phyloP scores from a whole-genome alignment of 495 filamentous ascomycete genomes.

The Cercophora scortea region DNA sequence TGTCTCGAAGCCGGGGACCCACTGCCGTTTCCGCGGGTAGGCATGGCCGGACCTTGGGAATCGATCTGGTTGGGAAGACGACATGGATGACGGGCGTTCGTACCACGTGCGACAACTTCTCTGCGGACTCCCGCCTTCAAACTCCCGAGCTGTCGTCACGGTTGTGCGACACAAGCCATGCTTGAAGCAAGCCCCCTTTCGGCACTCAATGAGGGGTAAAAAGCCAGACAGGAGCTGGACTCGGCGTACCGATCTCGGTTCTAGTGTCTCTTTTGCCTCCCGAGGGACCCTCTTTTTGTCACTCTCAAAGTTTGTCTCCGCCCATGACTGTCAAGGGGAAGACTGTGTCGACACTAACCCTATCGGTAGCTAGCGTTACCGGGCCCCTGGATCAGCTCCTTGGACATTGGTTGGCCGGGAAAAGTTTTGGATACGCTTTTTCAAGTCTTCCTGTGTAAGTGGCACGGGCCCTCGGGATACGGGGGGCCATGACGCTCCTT shows the following conservation, averaged over 20 bases:
- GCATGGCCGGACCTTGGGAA: not conserved
- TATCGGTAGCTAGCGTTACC: not conserved
- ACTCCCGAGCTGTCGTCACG: conserved; percentile 8
- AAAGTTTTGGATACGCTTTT: no score
- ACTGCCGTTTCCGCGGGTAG: not conserved
- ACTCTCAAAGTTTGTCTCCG: no score
- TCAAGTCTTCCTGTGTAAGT: no score
- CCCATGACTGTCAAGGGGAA: no score
- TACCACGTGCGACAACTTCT: conserved; percentile 21
- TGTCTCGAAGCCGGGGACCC: not conserved
- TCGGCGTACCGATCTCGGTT: conserved; percentile 27
- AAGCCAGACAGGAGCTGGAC: conserved; percentile 1
- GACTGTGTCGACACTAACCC: not conserved
- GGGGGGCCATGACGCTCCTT: no score
- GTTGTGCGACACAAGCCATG: conserved; percentile 19
- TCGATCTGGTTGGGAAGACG: not conserved
- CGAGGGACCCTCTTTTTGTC: no score
- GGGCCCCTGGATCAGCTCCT: not conserved
- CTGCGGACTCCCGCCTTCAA: conserved; percentile 18
- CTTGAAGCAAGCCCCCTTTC: conserved; percentile 3
- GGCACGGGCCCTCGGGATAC: no score
- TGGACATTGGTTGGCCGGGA: no score
- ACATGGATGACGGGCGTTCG: not conserved
- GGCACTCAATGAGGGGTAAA: conserved; percentile 19
- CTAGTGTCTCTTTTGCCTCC: not conserved